A percentile compares a stretch with the other conserved stretches of the same genome.
Evolutionary conservation across 1,139 yeast genomes (phyloP).

Genomic region (Pichia sp.): DNA sequence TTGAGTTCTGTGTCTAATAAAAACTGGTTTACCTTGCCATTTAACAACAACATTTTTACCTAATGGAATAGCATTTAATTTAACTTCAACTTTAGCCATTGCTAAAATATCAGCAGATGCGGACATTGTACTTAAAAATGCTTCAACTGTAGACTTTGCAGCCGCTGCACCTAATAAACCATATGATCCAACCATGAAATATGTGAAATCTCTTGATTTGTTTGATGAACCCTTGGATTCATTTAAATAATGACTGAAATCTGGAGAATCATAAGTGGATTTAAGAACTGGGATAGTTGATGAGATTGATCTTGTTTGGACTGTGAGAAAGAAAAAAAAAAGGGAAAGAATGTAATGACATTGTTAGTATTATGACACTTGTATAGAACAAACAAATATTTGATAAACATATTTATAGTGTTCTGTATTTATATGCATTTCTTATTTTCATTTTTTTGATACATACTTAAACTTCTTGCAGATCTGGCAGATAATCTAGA

Average conservation of each 20-base stretch:
- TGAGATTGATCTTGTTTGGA: conserved; percentile 39
- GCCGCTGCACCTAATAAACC: conserved; percentile 94
- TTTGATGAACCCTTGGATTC: conserved; percentile 60
- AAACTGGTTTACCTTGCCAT: conserved; percentile 99
- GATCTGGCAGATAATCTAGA: conserved; percentile 46
- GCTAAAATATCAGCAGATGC: conserved; percentile 99
- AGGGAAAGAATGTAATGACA: not conserved
- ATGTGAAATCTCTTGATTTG: conserved; percentile 77
- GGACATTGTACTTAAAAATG: conserved; percentile 87
- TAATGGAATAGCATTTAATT: conserved; percentile 87
- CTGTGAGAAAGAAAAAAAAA: conserved; percentile 13
- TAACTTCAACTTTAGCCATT: conserved; percentile 98
- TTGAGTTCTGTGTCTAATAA: conserved; percentile 96
- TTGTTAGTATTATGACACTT: not conserved
- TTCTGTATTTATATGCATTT: too few relatives aligned
- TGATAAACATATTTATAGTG: not conserved
- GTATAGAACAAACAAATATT: not conserved
- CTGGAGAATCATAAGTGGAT: conserved; percentile 88
- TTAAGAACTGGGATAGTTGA: conserved; percentile 47
- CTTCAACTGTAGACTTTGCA: conserved; percentile 96
- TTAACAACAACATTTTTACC: conserved; percentile 97
- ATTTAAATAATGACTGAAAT: conserved; percentile 76
- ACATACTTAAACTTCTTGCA: conserved; percentile 38
- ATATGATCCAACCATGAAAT: conserved; percentile 96
- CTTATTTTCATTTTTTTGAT: too few relatives aligned